phyloP scores from a whole-genome alignment of 768 basidiomycete species.

The Boletus subcaerulescens region DNA sequence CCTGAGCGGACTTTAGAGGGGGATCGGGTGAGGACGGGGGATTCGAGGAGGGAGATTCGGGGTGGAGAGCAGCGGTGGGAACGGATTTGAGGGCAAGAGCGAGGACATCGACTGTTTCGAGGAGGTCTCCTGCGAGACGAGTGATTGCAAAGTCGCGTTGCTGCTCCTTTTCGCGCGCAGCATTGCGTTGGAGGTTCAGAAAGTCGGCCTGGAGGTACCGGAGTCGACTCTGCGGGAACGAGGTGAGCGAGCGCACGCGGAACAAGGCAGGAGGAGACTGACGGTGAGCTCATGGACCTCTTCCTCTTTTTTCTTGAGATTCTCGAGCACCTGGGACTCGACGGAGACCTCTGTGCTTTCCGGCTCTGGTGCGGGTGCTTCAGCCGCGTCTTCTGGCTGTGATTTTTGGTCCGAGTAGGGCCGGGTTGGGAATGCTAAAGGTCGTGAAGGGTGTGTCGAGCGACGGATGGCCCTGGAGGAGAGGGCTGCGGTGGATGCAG shows the following conservation, averaged over 20 bases:
- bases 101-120: conserved; percentile 90
- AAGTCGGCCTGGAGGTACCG: conserved; percentile 95
- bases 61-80: conserved; percentile 45
- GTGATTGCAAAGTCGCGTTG: conserved; percentile 92
- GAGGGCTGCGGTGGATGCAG: conserved; percentile 57
- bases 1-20: conserved; percentile 49
- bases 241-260: conserved; percentile 4
- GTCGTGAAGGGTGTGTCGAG: conserved; percentile 27
- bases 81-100: conserved; percentile 80
- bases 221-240: conserved; percentile 66
- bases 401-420: conserved; percentile 59
- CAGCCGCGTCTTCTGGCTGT: conserved; percentile 13
- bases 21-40: conserved; percentile 28
- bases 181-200: conserved; percentile 89
- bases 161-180: conserved; percentile 88
- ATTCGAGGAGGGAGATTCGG: conserved; percentile 25
- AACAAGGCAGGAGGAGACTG: conserved; percentile 28
- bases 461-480: conserved; percentile 48
- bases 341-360: conserved; percentile 29
- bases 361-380: conserved; percentile 13
- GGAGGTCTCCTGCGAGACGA: conserved; percentile 84
- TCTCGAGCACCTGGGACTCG: conserved; percentile 39
- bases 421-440: conserved; percentile 33
- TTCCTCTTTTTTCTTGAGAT: conserved; percentile 77
- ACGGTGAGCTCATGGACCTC: conserved; percentile 86